Evolutionary conservation across 148 eudicot species (phyloP).

Genomic region (Persicaria tinctoria): DNA sequence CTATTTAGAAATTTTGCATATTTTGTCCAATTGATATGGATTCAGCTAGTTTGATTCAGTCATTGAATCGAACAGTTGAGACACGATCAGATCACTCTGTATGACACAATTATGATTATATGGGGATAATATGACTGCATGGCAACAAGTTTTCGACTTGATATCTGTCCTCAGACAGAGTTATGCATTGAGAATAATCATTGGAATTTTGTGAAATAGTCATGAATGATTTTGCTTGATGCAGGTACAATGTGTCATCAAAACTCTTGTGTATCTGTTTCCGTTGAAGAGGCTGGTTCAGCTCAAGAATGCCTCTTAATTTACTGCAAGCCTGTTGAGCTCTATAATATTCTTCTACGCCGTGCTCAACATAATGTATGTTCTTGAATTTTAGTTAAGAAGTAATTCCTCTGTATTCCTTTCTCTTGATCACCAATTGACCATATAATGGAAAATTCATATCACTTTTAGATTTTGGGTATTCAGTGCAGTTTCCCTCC

Average conservation of each 20-base stretch:
- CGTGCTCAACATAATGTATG: slow-evolving; percentile 71
- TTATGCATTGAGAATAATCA: neutral
- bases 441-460: neutral
- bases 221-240: neutral
- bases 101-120: neutral
- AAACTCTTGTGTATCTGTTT: slow-evolving; percentile 54
- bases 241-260: slow-evolving; percentile 64
- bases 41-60: neutral
- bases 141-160: neutral
- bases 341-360: slow-evolving; percentile 86
- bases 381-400: slow-evolving; percentile 9
- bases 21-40: neutral
- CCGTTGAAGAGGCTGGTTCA: slow-evolving; percentile 57
- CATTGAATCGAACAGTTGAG: neutral
- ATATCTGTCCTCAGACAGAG: neutral
- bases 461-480: neutral
- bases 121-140: neutral
- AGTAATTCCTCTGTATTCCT: neutral
- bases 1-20: neutral
- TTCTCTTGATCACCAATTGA: neutral
- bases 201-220: neutral
- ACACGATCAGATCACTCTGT: neutral
- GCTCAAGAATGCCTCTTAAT: slow-evolving; percentile 77
- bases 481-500: neutral
- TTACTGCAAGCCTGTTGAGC: slow-evolving; percentile 92